Conservation (phyloP, 768 basidiomycete genomes). For the Hysterangium stoloniferum region DNA sequence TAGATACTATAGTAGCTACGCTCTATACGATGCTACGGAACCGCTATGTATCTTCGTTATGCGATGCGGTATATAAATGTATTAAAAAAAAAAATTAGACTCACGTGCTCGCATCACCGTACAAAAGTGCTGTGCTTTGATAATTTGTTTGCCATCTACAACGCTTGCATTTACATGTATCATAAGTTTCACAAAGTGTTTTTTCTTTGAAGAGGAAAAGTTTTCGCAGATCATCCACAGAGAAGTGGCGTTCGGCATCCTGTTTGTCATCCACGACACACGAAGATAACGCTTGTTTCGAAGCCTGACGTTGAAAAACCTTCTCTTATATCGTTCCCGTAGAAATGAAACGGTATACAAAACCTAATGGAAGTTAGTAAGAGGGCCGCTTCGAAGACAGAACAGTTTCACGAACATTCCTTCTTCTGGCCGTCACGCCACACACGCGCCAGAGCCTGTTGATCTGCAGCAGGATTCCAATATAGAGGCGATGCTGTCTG, state of each 20-base stretch:
- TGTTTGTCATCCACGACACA: conserved; percentile 98
- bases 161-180: conserved; percentile 94
- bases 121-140: conserved; percentile 80
- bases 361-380: conserved; percentile 43
- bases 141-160: conserved; percentile 79
- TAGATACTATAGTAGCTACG: too few relatives aligned
- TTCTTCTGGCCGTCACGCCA: conserved; percentile 99
- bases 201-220: conserved; percentile 86
- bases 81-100: too few relatives aligned
- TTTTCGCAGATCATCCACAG: conserved; percentile 78
- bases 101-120: conserved; percentile 96
- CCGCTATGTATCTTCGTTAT: too few relatives aligned
- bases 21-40: too few relatives aligned
- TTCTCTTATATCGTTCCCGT: conserved; percentile 98
- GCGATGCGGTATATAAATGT: too few relatives aligned
- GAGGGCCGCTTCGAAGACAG: background rate
- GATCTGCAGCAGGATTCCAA: conserved; percentile 98
- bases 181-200: conserved; percentile 90
- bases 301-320: conserved; percentile 95
- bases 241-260: conserved; percentile 93
- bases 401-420: conserved; percentile 60
- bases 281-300: conserved; percentile 92
- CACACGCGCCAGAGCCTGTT: conserved; percentile 95
- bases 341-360: conserved; percentile 96
- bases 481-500: conserved; percentile 37